phyloP scores from a whole-genome alignment of 768 basidiomycete species.

The Fomitopsis serialis region DNA sequence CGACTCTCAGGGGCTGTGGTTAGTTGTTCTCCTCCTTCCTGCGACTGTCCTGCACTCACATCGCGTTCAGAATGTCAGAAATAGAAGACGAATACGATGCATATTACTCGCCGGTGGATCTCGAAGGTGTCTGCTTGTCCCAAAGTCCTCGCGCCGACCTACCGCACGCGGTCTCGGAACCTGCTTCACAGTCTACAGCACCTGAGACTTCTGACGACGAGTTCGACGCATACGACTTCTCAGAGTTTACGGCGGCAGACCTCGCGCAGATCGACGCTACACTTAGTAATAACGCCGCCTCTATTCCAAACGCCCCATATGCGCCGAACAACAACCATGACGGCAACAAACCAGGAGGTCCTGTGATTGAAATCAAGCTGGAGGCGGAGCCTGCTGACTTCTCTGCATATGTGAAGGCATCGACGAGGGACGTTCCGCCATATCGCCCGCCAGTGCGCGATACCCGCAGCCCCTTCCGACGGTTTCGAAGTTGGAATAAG shows the following conservation, averaged over 20 bases:
- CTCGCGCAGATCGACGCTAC: conserved; percentile 43
- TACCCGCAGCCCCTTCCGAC: conserved; percentile 29
- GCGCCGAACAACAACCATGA: conserved; percentile 5
- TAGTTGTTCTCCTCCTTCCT: too few relatives aligned
- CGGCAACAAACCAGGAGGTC: conserved; percentile 12
- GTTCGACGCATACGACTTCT: conserved; percentile 45
- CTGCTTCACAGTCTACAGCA: conserved; percentile 22
- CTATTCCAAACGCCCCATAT: not conserved
- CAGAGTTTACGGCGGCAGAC: conserved; percentile 55
- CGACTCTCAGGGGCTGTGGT: too few relatives aligned
- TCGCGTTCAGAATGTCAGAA: conserved; percentile 6
- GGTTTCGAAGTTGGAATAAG: conserved; percentile 38
- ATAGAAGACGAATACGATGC: conserved; percentile 22
- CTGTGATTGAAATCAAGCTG: conserved; percentile 17
- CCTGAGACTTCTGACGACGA: conserved; percentile 25
- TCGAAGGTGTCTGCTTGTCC: conserved; percentile 6
- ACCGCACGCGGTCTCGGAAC: not conserved
- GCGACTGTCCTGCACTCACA: too few relatives aligned
- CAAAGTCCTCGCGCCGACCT: not conserved
- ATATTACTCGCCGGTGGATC: conserved; percentile 14
- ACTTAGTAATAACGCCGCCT: not conserved
- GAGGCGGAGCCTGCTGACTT: conserved; percentile 13
- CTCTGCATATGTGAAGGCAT: conserved; percentile 10
- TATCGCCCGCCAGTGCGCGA: not conserved
- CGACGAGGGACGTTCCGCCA: not conserved